phyloP scores from a whole-genome alignment of 768 basidiomycete genomes.

The Lepiota brunneoincarnata region DNA sequence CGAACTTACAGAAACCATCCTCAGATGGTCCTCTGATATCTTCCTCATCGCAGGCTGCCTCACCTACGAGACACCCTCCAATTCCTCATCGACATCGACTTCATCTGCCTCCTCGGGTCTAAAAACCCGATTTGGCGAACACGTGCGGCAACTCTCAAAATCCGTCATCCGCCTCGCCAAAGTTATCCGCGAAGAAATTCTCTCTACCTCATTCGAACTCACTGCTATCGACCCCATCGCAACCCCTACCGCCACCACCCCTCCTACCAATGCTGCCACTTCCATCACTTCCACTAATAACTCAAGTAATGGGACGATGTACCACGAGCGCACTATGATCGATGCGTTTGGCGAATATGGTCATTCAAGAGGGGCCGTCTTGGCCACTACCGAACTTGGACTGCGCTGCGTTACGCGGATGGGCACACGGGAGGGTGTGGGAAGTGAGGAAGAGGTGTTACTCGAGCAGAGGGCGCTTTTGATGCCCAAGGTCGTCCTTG shows the following conservation, averaged over 20 bases:
- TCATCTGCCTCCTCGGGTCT: conserved; percentile 25
- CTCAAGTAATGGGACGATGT: conserved; percentile 11
- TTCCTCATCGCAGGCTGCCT: conserved; percentile 62
- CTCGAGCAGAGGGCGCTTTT: conserved; percentile 61
- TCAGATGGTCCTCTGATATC: conserved; percentile 70
- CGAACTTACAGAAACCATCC: conserved; percentile 71
- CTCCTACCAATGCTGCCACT: background rate
- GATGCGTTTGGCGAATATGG: conserved; percentile 66
- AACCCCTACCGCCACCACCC: conserved; percentile 21
- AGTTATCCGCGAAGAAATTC: conserved; percentile 69
- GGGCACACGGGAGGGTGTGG: conserved; percentile 12
- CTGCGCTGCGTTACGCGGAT: conserved; percentile 54
- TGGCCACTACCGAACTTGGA: conserved; percentile 73
- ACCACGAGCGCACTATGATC: conserved; percentile 42
- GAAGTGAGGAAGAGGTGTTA: conserved; percentile 33
- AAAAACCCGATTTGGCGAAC: conserved; percentile 23
- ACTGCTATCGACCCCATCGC: conserved; percentile 50
- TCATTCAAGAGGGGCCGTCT: conserved; percentile 45
- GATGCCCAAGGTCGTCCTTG: conserved; percentile 74
- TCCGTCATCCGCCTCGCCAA: conserved; percentile 61
- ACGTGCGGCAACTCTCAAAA: conserved; percentile 64
- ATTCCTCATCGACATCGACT: conserved; percentile 24
- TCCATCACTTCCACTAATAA: conserved; percentile 36
- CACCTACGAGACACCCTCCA: conserved; percentile 31
- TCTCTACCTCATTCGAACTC: conserved; percentile 76